Base-by-base conservation (phyloP, 1,284 basidiomycete species). In the Earliella scabrosa region DNA sequence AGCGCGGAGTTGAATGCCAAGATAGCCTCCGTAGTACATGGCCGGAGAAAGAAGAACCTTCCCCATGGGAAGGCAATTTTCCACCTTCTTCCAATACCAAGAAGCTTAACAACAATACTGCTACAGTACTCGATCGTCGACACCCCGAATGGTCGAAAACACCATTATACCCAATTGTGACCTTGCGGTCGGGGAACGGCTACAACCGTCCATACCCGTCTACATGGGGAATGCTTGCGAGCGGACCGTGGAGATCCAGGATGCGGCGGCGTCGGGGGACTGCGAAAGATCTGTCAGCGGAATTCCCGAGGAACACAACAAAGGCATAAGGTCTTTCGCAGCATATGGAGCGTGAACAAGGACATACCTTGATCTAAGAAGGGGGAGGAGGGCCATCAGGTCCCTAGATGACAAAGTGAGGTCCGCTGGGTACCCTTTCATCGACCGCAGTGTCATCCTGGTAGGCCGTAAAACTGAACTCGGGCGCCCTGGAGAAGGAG, bases 221-320 rank as follows among this genome's bases (percentile, higher is more conserved):
- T 18, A 38, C 35, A 21, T 18, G 66, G 77, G 76, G 68, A 73
- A 81, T 16, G 77, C 71, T 32, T 68, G 51, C 4, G 68, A 60
- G 26, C 81, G 76, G 40, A 82, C 81, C 4, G 71, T 69, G 52
- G 68, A 21, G 58, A 84, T 83, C 83, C 82, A 84, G 5, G 74
- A 54, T 0, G 80, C 69, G 6, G 73, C 70, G 9, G 80, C 81
- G 56, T 78, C 73, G 43, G 76, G 76, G 66, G 70, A 77, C 74
- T 76, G 50, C 14, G 34, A 38, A 20, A 43, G 18, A 35, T 18
- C 40, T 4, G 20, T 61, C 40, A 53, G 46, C n/a, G 26, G 3
- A 45, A n/a, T 38, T 10, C 35, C 23, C 52, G 16, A 40, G 45
- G 20, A 45, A 24, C 10, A 24, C 40, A 14, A 24, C 13, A 41